Base-by-base conservation (phyloP, 1,284 basidiomycete genomes). In the Sporisorium iseilematis-ciliati region DNA sequence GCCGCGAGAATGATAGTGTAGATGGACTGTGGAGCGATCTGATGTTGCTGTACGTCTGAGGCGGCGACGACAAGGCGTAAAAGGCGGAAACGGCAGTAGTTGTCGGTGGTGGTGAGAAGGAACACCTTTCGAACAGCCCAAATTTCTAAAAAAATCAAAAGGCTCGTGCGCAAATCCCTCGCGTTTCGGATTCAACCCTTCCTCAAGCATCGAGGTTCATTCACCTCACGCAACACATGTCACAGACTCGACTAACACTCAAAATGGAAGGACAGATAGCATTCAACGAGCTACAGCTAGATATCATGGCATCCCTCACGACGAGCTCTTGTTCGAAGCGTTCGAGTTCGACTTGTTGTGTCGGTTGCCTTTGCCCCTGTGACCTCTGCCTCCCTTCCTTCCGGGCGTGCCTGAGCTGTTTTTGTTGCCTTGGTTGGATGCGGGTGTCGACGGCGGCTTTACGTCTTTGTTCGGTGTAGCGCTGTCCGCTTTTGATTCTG, bases 331-430 rank as follows among this genome's bases (percentile, higher is more conserved):
- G 31, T 55, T 58, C 29, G 62, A 57, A 23, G 63, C 63, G 18
- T 51, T 57, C 18, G 62, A 65, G 43, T 54, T 56, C 40, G 63
- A 71, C 55, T 71, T 71, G 63, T 65, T 48, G 21, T 71, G 68
- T 40, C 63, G 26, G 52, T 69, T 69, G 2, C 65, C 65, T 16
- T 65, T 71, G 40, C 67, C 67, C 3, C 62, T 29, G 23, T 60
- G 52, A 5, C 57, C 52, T 23, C 67, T 29, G 12, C 62, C 62
- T 20, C 62, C 57, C 10, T 49, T 57, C 35, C 62, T 71, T 16
- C 31, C 42, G 0, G 68, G 68, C 4, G 68, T 65, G n/a, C 58
- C 62, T 31, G 58, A 43, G 26, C 55, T 63, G 23, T 71, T 59
- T 16, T 65, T 71, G 25, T 50, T 53, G 14, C 54, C 58, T 49